Evolutionary conservation across 73 alveolate genomes (phyloP).

Genomic region (Paramecium primaurelia): DNA sequence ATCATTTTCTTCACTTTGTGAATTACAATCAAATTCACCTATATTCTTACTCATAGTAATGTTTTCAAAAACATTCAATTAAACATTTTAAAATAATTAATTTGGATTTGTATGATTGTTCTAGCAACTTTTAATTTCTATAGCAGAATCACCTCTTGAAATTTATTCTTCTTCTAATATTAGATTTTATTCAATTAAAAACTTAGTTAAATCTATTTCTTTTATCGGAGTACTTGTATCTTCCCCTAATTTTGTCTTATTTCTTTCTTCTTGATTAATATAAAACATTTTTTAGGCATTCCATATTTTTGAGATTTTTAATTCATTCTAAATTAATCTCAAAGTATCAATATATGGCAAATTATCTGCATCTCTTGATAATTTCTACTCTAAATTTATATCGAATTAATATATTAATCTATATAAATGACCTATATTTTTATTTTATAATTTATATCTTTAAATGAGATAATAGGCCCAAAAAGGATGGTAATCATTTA

Average conservation of each 20-base stretch:
- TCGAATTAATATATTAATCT: neutral
- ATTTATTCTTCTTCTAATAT: neutral
- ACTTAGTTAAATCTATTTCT: neutral
- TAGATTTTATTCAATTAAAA: neutral
- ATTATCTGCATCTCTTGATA: neutral
- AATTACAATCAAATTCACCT: neutral
- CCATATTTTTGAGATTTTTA: neutral
- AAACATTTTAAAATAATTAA: neutral
- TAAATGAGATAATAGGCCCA: conserved; percentile 31
- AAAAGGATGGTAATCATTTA: conserved; percentile 23
- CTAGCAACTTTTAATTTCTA: neutral
- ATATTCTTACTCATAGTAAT: neutral
- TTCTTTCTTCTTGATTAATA: neutral
- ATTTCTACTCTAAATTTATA: neutral
- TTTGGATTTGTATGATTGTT: neutral
- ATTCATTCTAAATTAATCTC: neutral
- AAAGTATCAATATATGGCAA: neutral
- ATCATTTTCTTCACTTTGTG: neutral
- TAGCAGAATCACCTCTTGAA: neutral
- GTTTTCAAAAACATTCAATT: neutral
- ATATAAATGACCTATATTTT: neutral
- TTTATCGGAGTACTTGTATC: neutral
- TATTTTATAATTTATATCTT: neutral
- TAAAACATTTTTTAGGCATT: neutral
- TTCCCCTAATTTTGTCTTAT: neutral